A percentile compares a stretch with the other conserved stretches of the same genome.
Conservation (phyloP, 2,329 filamentous ascomycete species). For the Diplodia corticola region DNA sequence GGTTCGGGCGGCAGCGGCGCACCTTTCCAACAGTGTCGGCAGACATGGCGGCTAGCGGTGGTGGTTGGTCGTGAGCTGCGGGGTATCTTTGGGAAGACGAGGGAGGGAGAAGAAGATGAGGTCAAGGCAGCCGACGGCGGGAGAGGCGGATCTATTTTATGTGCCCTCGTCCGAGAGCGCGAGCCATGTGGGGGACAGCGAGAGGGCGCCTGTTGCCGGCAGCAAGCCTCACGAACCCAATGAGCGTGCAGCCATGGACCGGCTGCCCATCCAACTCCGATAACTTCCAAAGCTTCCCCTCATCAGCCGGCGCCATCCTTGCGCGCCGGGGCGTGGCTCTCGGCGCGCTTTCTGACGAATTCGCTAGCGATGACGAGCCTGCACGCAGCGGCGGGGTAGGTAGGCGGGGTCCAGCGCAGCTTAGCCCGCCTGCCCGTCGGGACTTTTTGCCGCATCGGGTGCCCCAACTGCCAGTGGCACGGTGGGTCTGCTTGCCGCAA, state of each 20-base stretch:
- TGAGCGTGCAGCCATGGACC: neutral
- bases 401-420: constrained; percentile 14
- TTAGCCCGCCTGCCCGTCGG: constrained; percentile 2
- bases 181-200: constrained; percentile 22
- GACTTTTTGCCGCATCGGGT: constrained; percentile 18
- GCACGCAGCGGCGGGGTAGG: constrained; percentile 17
- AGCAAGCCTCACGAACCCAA: neutral
- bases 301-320: constrained; percentile 1
- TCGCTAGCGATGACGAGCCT: constrained; percentile 9
- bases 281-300: constrained; percentile 14
- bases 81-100: constrained; percentile 1
- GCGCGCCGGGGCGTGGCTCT: neutral
- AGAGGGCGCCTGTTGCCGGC: neutral
- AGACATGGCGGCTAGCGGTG: constrained; percentile 43
- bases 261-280: neutral
- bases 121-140: neutral
- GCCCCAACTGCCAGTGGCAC: neutral
- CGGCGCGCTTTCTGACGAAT: constrained; percentile 12
- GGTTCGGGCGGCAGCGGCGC: constrained; percentile 23
- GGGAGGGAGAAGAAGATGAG: neutral
- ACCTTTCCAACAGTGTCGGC: constrained; percentile 60
- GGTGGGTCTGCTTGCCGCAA: neutral
- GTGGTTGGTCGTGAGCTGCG: neutral
- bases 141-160: constrained; percentile 12
- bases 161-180: constrained; percentile 9